Conservation (phyloP, 179 eudicot species). For the Camellia oleifera region DNA sequence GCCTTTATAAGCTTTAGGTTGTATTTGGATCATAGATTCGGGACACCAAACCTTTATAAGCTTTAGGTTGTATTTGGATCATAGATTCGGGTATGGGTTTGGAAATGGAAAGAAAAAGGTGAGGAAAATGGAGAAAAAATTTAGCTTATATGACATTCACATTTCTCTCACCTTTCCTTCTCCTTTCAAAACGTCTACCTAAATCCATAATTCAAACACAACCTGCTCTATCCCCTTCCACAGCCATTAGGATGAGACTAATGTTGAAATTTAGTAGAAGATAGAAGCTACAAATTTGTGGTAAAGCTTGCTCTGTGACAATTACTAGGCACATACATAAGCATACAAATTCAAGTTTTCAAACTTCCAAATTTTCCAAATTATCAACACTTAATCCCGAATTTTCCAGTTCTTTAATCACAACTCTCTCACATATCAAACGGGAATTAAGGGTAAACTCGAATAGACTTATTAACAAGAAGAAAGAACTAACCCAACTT, state of each 20-base stretch:
- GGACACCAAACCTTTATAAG: no score
- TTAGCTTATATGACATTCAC: no score
- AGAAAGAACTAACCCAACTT: constrained; percentile 44
- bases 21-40: background rate
- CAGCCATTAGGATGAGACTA: background rate
- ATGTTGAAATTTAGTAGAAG: background rate
- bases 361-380: background rate
- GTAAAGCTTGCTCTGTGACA: background rate
- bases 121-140: no score
- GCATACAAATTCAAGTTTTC: background rate
- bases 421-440: background rate
- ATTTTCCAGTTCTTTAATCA: background rate
- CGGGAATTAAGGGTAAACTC: background rate
- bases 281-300: background rate
- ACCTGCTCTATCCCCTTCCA: no score
- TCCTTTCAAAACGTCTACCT: no score
- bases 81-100: no score
- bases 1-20: background rate
- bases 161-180: no score
- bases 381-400: background rate
- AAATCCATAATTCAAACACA: no score
- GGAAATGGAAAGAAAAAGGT: no score
- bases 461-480: background rate
- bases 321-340: background rate
- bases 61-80: no score